Base-by-base conservation (phyloP, 1,139 yeast species). In the Taphrina populina region DNA sequence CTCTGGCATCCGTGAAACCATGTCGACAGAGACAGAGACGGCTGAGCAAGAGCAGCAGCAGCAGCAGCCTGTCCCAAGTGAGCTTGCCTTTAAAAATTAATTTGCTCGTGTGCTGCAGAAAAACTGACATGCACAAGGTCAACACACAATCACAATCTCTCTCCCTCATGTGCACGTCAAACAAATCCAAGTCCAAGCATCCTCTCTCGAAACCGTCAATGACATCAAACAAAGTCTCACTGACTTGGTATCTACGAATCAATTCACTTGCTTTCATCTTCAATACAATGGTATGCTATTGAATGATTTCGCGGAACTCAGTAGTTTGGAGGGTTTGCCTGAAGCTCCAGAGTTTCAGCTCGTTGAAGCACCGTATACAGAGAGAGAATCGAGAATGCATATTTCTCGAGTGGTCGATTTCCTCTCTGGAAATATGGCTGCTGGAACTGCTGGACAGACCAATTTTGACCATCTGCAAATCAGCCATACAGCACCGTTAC, bases 221-320 rank as follows among this genome's bases (percentile, higher is more conserved):
- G 88, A 83, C 60, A 74, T 86, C 57, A 76, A 73, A 62, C 81
- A 80, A 65, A 76, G 83, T 21, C 70, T 87, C 57, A 71, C 76
- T 27, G 72, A 80, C 24, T 69, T 80, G 32, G 80, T 83, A 11
- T 73, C 74, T 27, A 76, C 83, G 40, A 76, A 77, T 63, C 82
- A 80, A 58, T 75, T 77, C 64, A 83, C 94, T 34, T 78, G 80
- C 64, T 87, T 80, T 66, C 71, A 76, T 5, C 71, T 86, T 27
- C 66, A 64, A 52, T 66, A 68, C 56, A 67, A 72, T n/a, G 77
- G 73, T 15, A 58, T 67, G 37, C 64, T 70, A 51, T 64, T 81
- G 20, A 69, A 62, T 30, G 63, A 60, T 59, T 59, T 65, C 59
- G 60, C 62, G 53, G 66, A 67, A 36, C 59, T 70, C 33, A 62